Evolutionary conservation across 768 basidiomycete species (phyloP), one percentile per base, ranked within the genome.

Genomic region (Panellus pusillus): DNA sequence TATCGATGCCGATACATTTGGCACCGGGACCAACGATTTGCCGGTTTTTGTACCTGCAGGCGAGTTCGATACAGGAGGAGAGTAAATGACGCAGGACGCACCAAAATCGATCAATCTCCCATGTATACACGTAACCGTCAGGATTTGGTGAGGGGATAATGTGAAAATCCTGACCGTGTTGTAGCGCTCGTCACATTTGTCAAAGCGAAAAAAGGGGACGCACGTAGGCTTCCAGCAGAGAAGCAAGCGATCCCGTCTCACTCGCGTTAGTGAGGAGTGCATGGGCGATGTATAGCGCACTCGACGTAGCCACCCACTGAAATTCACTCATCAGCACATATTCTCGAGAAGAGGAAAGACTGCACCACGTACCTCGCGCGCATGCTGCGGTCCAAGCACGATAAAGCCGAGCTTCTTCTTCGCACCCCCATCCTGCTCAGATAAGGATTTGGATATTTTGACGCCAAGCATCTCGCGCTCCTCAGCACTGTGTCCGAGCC

Each of bases 291-390:
- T 92, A 92, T 11, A 89, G 72, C 0, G 87, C 74, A 0, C 90
- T 80, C 0, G 90, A 78, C 0, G 88, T 84, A 3, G 90, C 86
- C 47, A 94, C 79, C 92, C 92, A 94, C 86, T 91, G 46, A n/a
- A n/a, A n/a, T n/a, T n/a, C 18, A 15, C 6, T n/a, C 53, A 37
- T 47, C 38, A 19, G 32, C 18, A 35, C 52, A 9, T 29, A 36
- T 29, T 19, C 20, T 15, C 39, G 11, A 60, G 44, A 50, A 43
- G 9, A 41, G 18, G 20, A 19, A 29, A 31, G 14, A 20, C 45
- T 18, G 12, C 18, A 28, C 49, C 44, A 40, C 81, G 29, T 44
- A 85, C 87, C 76, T 89, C 89, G 41, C 89, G 73, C 15, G 86
- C 87, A 65, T 92, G 89, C 63, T 87, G 87, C 0, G 87, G 85